A percentile compares a stretch with the other conserved stretches of the same genome.
Conservation (phyloP, 768 basidiomycete species). For the Naganishia randhawae region DNA sequence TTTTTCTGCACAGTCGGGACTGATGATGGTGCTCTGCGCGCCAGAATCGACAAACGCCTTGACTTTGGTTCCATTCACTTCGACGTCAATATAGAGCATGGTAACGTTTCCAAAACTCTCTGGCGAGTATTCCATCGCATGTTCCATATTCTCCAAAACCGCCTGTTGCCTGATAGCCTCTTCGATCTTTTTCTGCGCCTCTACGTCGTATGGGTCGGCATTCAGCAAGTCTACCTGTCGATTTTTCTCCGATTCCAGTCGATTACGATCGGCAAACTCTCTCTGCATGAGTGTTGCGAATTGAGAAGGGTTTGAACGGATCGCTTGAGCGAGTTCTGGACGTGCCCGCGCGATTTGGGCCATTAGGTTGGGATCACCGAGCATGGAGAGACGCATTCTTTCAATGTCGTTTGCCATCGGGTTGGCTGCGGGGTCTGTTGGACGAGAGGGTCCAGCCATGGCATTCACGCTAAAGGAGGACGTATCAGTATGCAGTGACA, state of each 20-base stretch:
- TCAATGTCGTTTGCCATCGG: constrained; percentile 73
- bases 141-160: constrained; percentile 84
- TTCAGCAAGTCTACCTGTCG: constrained; percentile 61
- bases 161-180: constrained; percentile 86
- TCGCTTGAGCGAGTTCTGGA: constrained; percentile 76
- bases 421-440: not conserved
- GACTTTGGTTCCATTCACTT: constrained; percentile 83
- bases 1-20: constrained; percentile 81
- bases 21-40: constrained; percentile 95
- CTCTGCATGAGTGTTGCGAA: constrained; percentile 65
- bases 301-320: constrained; percentile 62
- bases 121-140: constrained; percentile 86
- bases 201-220: constrained; percentile 83
- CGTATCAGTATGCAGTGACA: no score
- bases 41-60: constrained; percentile 99
- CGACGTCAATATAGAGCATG: constrained; percentile 93
- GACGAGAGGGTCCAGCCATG: constrained; percentile 6
- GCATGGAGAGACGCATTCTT: constrained; percentile 79
- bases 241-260: constrained; percentile 56
- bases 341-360: constrained; percentile 58
- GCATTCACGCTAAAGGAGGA: not conserved
- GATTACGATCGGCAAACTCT: constrained; percentile 33
- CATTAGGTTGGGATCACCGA: constrained; percentile 81
- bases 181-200: constrained; percentile 88
- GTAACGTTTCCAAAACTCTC: constrained; percentile 89